Evolutionary conservation across 345 rosid species (phyloP), one percentile per base, ranked within the genome.

Genomic region (Pistacia vera): DNA sequence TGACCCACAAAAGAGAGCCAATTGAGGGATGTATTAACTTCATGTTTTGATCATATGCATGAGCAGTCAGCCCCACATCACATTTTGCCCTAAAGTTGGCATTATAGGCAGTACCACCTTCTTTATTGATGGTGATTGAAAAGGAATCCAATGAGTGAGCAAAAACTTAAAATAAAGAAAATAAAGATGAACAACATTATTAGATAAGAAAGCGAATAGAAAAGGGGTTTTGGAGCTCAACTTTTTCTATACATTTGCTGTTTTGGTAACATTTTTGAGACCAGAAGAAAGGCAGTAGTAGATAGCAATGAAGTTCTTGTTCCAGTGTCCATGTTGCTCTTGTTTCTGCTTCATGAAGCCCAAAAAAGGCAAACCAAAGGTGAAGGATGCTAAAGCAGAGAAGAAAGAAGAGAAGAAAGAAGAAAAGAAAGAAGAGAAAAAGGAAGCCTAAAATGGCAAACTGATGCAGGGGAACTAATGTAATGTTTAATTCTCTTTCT

Each of bases 271-370:
- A 63, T 16, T 33, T 41, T 57, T 18, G 59, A 66, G 71, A 49
- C 14, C 70, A 41, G 6, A 7, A 66, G 72, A 80, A 66, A 72
- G 75, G 66, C 44, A 18, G n/a, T 36, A 54, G 20, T 44, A 54
- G 55, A 4, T 63, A 68, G 72, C 33, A 81, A 92, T 92, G 97
- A 92, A 92, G 91, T 92, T 92, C 90, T 86, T 92, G 90, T 92
- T 90, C 66, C 97, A 92, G 75, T 92, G 94, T 51, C 97, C 97
- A 63, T 89, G 97, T 51, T 92, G 97, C 55, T 88, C 95, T 12
- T 92, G 97, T 80, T 92, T 92, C 85, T 92, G 94, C 86, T 90
- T 92, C 89, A 41, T 92, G 93, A 92, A 90, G 86, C 97, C 94
- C 30, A 85, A 86, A 85, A 63, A 55, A 36, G 95, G 91, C 56